Evolutionary conservation across 345 rosid species (phyloP), one percentile per base, ranked within the genome.

Genomic region (Melastoma malabathricum): DNA sequence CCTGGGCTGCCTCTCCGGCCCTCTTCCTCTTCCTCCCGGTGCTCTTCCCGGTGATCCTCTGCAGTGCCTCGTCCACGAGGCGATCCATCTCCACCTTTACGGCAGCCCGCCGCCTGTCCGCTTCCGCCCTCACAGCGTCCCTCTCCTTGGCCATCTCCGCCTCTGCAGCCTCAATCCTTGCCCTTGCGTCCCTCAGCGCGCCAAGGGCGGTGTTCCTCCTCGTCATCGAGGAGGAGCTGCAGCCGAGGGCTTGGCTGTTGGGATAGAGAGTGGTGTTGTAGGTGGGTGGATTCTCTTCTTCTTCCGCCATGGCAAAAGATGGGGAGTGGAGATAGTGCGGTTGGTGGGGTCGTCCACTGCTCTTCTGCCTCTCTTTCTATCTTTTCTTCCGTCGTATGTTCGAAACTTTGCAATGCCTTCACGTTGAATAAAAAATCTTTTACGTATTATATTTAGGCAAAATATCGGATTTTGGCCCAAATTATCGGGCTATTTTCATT

Each of bases 101-200:
- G 46, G 82, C 81, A 52, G 53, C 47, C 64, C 75, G 62, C 54
- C 62, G 44, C 60, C 72, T 74, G 68, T 77, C 80, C 15, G 68
- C 72, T 60, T 79, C 84, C 46, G 66, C 55, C 55, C 81, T 52
- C 19, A 65, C 59, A 16, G 73, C 74, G 54, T 85, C 85, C 46
- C 76, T 69, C 16, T 83, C 75, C 59, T 71, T 72, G 46, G 70
- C 56, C 81, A 79, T 75, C 79, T 85, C 85, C 71, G 59, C 61
- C 75, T 76, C 85, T 13, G 66, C 76, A 18, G 55, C 23, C 52
- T 82, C 72, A 55, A 59, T 74, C 44, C 74, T 66, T 51, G 67
- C 63, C 50, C 79, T 20, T 38, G 82, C 75, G 60, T 84, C 86
- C 10, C 80, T 62, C 49, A 84, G 51, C 44, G 69, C 0, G 70